Evolutionary conservation across 768 basidiomycete genomes (phyloP).

Genomic region (Tephrocybe rancida): DNA sequence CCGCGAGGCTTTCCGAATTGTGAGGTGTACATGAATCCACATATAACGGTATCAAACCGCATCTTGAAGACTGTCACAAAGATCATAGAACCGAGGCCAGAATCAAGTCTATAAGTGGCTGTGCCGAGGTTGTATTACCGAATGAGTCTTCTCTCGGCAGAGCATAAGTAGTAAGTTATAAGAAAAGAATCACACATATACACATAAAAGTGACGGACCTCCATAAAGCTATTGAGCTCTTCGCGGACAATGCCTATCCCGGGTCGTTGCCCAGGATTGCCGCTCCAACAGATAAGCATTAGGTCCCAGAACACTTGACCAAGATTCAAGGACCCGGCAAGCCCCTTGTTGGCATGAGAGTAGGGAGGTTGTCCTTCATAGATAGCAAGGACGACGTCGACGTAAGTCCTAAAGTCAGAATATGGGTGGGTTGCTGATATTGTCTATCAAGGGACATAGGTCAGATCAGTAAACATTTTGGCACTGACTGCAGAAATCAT

Average conservation of each 20-base stretch:
- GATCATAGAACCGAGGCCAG: too few species aligned
- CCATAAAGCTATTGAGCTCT: neutral
- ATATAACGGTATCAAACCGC: too few species aligned
- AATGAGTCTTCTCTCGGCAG: too few species aligned
- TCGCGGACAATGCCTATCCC: neutral
- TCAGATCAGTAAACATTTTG: neutral
- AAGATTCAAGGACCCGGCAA: neutral
- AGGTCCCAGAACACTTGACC: neutral
- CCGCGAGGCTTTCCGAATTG: too few species aligned
- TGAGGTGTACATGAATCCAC: too few species aligned
- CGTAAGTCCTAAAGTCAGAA: neutral
- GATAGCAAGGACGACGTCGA: conserved; percentile 4
- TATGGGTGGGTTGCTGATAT: neutral
- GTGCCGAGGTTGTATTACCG: neutral
- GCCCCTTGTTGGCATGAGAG: neutral
- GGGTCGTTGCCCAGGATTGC: neutral
- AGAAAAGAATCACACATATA: neutral
- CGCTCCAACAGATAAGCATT: neutral
- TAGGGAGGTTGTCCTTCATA: neutral
- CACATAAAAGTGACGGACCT: neutral
- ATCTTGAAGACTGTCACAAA: too few species aligned
- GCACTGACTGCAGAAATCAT: neutral
- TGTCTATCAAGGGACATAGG: neutral
- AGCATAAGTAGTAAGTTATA: too few species aligned
- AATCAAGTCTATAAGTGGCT: neutral